Evolutionary conservation across 1,284 basidiomycete genomes (phyloP).

Genomic region (Fomitopsis schrenkii): DNA sequence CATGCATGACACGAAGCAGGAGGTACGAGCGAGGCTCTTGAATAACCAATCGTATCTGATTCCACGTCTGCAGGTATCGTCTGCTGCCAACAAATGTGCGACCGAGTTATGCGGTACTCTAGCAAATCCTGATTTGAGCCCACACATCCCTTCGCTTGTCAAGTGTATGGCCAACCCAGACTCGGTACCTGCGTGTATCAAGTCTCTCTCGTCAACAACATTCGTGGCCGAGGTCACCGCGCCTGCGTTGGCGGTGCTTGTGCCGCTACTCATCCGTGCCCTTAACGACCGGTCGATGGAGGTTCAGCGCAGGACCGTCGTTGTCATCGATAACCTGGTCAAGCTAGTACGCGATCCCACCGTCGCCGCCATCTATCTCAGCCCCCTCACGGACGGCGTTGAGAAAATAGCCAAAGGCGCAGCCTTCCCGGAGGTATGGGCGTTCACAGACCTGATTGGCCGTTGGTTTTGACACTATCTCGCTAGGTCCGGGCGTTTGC

Average conservation of each 20-base stretch:
- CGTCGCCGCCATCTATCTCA: conserved; percentile 88
- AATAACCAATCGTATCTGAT: neutral
- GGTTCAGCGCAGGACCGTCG: conserved; percentile 83
- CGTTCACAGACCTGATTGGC: conserved; percentile 5
- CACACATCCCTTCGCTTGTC: conserved; percentile 89
- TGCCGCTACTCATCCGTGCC: conserved; percentile 89
- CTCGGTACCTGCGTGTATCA: conserved; percentile 90
- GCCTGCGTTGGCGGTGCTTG: conserved; percentile 93
- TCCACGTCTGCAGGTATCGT: conserved; percentile 61
- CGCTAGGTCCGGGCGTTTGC: conserved; percentile 84
- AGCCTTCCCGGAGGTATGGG: conserved; percentile 87
- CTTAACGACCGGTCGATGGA: conserved; percentile 97
- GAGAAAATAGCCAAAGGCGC: conserved; percentile 89
- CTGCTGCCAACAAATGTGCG: conserved; percentile 90
- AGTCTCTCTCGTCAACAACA: conserved; percentile 90
- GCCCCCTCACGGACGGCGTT: conserved; percentile 87
- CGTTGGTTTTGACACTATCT: conserved; percentile 12
- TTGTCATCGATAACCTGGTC: conserved; percentile 96
- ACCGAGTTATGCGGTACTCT: conserved; percentile 89
- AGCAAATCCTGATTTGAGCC: conserved; percentile 90
- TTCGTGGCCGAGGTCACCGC: conserved; percentile 98
- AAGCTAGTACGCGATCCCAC: conserved; percentile 94
- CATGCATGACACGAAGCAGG: conserved; percentile 97
- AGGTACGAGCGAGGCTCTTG: conserved; percentile 49
- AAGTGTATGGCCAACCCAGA: conserved; percentile 94